Evolutionary conservation across 2,329 filamentous ascomycete species (phyloP), one percentile per base, ranked within the genome.

Genomic region (Pseudogymnoascus sp.): DNA sequence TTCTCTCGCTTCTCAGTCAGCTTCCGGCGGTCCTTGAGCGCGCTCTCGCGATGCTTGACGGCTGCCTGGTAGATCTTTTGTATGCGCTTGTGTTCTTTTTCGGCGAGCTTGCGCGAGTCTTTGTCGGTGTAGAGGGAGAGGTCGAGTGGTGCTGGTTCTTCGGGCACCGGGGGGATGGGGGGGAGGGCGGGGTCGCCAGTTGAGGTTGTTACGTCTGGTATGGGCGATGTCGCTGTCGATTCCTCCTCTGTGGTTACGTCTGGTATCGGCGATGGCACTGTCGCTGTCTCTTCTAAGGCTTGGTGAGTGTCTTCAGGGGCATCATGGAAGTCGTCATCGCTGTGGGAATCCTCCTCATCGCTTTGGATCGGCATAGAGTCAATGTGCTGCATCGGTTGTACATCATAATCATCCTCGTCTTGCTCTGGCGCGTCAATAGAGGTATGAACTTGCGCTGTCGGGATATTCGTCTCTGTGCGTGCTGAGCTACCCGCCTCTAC

Each of bases 21-120:
- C 71, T 88, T 88, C 36, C 83, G 78, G 6, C 85, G 82, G 64
- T 88, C 85, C 59, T 82, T 82, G 60, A 91, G 78, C 9, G 83
- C 81, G 68, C 83, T 88, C 40, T 86, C 82, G 36, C 85, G 85
- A 65, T 86, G 82, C 73, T 89, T 90, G 65, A 89, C 74, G 10
- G 85, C 83, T 69, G 84, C 81, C 28, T 88, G 82, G 71, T 91
- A 88, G 8, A 79, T 79, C 71, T 90, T 90, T 33, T 85, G 78
- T 1, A 79, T 78, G 11, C 82, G 80, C 61, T 84, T 83, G 63
- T 85, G 80, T 69, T 91, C 87, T 64, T 87, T 89, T 69, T 90
- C 86, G 1, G 86, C 87, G 42, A 85, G 80, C 69, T 89, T 90
- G 8, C 85, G 83, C 28, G 83, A 78, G 6, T 85, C 82, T 69